A percentile compares a stretch with the other conserved stretches of the same genome.
These are phyloP conservation scores for Pseudoscleropodium purum DNA, from an alignment of 225 moss, liverwort and hornwort genomes.

Conservation along the genomic window DNA sequence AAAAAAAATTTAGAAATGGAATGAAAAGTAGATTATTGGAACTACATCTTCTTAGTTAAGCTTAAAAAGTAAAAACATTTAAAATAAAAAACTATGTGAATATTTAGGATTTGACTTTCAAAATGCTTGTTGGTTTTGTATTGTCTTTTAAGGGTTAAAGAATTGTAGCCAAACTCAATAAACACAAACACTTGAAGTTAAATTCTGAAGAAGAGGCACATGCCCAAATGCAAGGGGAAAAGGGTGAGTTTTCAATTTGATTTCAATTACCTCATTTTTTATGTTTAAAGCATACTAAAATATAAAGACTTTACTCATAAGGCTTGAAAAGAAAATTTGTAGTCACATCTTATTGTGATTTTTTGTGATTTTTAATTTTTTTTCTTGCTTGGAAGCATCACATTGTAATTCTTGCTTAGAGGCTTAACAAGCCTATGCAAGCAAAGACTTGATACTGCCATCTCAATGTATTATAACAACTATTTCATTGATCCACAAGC, in stretches of 20 bases:
- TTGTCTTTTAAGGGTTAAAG: too few relatives aligned
- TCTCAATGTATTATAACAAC: accelerated
- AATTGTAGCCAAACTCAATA: not conserved
- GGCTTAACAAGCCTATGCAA: not conserved
- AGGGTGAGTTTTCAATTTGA: not conserved
- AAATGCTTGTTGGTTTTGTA: too few relatives aligned
- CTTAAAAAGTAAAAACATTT: too few relatives aligned
- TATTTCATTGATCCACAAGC: not conserved
- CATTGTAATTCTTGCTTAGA: accelerated
- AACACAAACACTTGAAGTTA: not conserved
- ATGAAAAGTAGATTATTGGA: too few relatives aligned
- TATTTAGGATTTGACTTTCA: too few relatives aligned
- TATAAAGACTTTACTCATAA: not conserved
- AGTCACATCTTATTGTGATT: not conserved
- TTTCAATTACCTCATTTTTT: not conserved
- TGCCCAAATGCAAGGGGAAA: not conserved
- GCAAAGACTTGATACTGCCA: not conserved
- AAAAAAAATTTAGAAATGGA: too few relatives aligned
- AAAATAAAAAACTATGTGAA: too few relatives aligned
- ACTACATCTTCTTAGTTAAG: too few relatives aligned
- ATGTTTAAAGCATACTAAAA: not conserved
- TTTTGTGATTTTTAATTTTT: too few relatives aligned
- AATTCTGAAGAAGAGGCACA: accelerated
- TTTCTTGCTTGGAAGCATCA: not conserved
- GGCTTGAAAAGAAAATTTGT: not conserved